Base-by-base conservation (phyloP, 164 flowering plant species). In the Stephania yunnanensis region DNA sequence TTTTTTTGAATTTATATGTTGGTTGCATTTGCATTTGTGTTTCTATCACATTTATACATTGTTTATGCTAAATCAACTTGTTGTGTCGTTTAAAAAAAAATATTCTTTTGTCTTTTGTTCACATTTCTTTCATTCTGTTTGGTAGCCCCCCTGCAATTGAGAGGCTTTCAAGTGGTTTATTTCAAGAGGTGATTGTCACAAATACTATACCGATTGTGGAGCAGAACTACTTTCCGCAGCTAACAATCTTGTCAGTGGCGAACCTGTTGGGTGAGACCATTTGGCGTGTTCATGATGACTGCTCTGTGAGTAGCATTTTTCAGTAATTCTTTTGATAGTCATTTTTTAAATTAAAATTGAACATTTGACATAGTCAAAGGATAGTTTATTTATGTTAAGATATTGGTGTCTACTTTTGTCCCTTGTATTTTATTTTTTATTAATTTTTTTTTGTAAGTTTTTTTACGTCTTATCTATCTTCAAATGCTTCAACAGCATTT, bases 211-310 rank as follows among this genome's bases (percentile, higher is more conserved):
- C 97, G 0, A 85, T 91, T 73, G 65, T 77, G 72, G 95, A 92
- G 86, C 50, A 89, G 80, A 89, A 91, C 75, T 91, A 90, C 75
- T 92, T 91, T 73, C 94, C 97, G 12, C 97, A 92, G 82, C 84
- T 90, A 72, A 92, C 97, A 10, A 80, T 92, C 66, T 76, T 92
- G 75, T 92, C 97, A 15, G 95, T 92, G 9, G 96, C 96, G 79
- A 92, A 92, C 84, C 90, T 92, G 15, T 80, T 91, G 77, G 98
- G 95, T 44, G 96, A 92, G 87, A 89, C 97, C 68, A 91, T 88
- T 81, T 90, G 95, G 97, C 97, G 94, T 61, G 98, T 89, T 76
- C 97, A 94, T 83, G 98, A 94, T 85, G 98, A 94, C 85, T 91
- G 92, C 78, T 86, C 98, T 73, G 97, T 94, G 83, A 94, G 98